Evolutionary conservation across 2,329 filamentous ascomycete species (phyloP).

Genomic region (Aspergillus sp.): DNA sequence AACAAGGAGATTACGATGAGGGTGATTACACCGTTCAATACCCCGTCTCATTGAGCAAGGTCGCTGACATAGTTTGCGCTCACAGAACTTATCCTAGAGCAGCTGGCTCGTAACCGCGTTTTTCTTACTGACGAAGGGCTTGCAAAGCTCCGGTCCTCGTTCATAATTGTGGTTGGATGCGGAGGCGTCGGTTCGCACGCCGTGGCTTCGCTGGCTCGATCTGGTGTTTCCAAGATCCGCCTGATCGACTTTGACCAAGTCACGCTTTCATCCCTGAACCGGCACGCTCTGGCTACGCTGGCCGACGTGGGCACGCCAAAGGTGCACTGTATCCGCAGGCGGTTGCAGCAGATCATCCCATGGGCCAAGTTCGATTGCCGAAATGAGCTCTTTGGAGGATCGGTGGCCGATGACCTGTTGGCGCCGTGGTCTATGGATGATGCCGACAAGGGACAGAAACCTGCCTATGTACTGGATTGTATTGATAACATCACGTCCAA

Average conservation of each 20-base stretch:
- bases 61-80: conserved; percentile 10
- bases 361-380: conserved; percentile 90
- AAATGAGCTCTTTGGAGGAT: conserved; percentile 78
- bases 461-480: conserved; percentile 91
- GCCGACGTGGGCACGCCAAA: conserved; percentile 93
- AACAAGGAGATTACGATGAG: conserved; percentile 68
- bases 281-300: conserved; percentile 93
- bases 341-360: conserved; percentile 83
- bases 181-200: conserved; percentile 96
- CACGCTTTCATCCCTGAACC: conserved; percentile 87
- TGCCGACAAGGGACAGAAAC: conserved; percentile 53
- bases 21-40: conserved; percentile 35
- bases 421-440: conserved; percentile 64
- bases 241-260: conserved; percentile 98
- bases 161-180: conserved; percentile 88
- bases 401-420: conserved; percentile 69
- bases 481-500: conserved; percentile 99
- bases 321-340: conserved; percentile 78
- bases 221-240: conserved; percentile 83
- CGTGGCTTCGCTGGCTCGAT: conserved; percentile 80
- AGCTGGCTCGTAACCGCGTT: conserved; percentile 88
- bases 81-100: conserved; percentile 84
- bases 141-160: conserved; percentile 75
- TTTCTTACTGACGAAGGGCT: conserved; percentile 87
- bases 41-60: background rate